These are phyloP conservation scores for Ailanthus altissimus DNA, from an alignment of 345 rosid species.

Conservation along the genomic window DNA sequence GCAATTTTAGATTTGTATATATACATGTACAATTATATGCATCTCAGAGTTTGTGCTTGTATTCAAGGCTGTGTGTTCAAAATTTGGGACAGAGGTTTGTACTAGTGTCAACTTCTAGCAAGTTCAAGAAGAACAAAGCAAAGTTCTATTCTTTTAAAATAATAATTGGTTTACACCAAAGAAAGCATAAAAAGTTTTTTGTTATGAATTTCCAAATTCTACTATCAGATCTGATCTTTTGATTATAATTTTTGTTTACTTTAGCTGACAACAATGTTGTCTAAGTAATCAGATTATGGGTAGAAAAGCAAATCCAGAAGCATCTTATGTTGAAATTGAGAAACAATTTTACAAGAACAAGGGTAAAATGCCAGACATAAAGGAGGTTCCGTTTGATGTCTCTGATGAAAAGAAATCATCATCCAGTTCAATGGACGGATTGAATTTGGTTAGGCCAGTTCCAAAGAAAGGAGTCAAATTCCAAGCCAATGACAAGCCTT, in stretches of 20 bases:
- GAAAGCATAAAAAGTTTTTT: neutral
- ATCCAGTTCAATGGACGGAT: constrained; percentile 43
- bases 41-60: neutral
- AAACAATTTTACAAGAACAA: constrained; percentile 73
- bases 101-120: neutral
- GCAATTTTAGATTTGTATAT: neutral
- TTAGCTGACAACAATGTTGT: constrained; percentile 21
- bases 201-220: neutral
- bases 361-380: constrained; percentile 56
- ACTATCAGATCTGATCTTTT: neutral
- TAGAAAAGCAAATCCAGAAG: constrained; percentile 74
- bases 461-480: constrained; percentile 65
- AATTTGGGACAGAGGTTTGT: neutral
- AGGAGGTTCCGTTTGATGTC: constrained; percentile 72
- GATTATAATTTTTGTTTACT: neutral
- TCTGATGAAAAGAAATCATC: constrained; percentile 40
- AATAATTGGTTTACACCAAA: neutral
- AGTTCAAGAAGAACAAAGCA: neutral
- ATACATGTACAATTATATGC: neutral
- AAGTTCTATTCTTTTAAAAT: neutral
- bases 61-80: neutral
- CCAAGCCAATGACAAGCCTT: constrained; percentile 43
- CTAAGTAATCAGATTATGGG: constrained; percentile 65
- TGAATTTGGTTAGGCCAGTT: constrained; percentile 76
- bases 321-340: constrained; percentile 72